Evolutionary conservation across 2,329 filamentous ascomycete genomes (phyloP).

Genomic region (Aspergillus arachidicola): DNA sequence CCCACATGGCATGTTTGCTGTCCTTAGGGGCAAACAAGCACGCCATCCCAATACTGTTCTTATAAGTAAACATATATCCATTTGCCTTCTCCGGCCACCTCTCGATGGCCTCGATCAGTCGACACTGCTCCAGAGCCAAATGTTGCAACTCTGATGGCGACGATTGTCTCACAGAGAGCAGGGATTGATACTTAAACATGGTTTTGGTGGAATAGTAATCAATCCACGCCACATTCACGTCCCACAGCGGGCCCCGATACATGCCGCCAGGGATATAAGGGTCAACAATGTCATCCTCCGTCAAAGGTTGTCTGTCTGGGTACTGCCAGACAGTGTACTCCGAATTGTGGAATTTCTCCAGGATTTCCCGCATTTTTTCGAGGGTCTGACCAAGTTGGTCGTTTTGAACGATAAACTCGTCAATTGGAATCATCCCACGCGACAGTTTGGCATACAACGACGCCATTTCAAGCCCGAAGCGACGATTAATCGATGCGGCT

Average conservation of each 20-base stretch:
- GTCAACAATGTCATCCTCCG: slow-evolving; percentile 70
- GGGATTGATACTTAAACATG: slow-evolving; percentile 77
- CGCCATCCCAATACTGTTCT: slow-evolving; percentile 75
- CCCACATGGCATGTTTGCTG: slow-evolving; percentile 73
- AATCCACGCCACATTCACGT: slow-evolving; percentile 72
- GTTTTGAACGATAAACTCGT: slow-evolving; percentile 68
- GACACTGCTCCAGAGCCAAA: slow-evolving; percentile 71
- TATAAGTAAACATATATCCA: slow-evolving; percentile 71
- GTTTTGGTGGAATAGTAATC: slow-evolving; percentile 79
- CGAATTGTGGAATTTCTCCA: slow-evolving; percentile 67
- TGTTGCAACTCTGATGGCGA: slow-evolving; percentile 58
- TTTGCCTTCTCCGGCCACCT: slow-evolving; percentile 70
- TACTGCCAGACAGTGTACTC: slow-evolving; percentile 67
- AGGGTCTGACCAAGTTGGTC: slow-evolving; percentile 51
- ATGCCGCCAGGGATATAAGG: slow-evolving; percentile 72
- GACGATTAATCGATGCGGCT: slow-evolving; percentile 65
- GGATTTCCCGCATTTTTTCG: slow-evolving; percentile 47
- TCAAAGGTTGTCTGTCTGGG: slow-evolving; percentile 53
- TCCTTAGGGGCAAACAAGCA: slow-evolving; percentile 80
- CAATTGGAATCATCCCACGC: slow-evolving; percentile 63
- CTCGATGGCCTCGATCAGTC: slow-evolving; percentile 77
- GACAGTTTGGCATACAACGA: slow-evolving; percentile 71
- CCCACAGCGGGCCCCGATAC: slow-evolving; percentile 70
- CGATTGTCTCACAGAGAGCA: slow-evolving; percentile 57
- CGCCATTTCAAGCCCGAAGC: slow-evolving; percentile 80